A percentile compares a stretch with the other conserved stretches of the same genome.
Evolutionary conservation across 805 yeast genomes (phyloP).

Genomic region (Candida manassasensis): DNA sequence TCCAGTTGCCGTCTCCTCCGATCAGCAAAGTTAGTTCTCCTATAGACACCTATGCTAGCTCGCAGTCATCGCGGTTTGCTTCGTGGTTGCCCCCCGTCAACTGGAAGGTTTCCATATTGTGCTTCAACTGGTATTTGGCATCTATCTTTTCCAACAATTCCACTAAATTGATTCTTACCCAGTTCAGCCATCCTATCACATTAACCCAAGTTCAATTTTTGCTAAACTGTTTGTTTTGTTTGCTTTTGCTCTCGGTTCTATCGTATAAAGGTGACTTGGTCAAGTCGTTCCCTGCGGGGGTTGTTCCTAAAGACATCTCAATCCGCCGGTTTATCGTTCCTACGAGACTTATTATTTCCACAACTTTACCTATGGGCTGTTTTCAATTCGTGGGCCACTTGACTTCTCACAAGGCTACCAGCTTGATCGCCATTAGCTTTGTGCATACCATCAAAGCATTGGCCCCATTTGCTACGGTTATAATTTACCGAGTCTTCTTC

Average conservation of each 20-base stretch:
- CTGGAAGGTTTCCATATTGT: slow-evolving; percentile 34
- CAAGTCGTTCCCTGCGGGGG: slow-evolving; percentile 40
- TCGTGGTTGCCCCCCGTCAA: slow-evolving; percentile 23
- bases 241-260: slow-evolving; percentile 23
- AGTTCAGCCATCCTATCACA: slow-evolving; percentile 78
- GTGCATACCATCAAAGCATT: slow-evolving; percentile 93
- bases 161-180: slow-evolving; percentile 68
- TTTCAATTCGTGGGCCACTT: slow-evolving; percentile 93
- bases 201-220: slow-evolving; percentile 84
- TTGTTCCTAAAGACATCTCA: slow-evolving; percentile 37
- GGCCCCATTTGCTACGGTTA: slow-evolving; percentile 84
- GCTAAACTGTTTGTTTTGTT: slow-evolving; percentile 61
- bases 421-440: slow-evolving; percentile 86
- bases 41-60: not conserved
- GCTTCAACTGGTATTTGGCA: slow-evolving; percentile 73
- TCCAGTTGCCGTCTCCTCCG: slow-evolving; percentile 9
- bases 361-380: slow-evolving; percentile 90
- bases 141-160: slow-evolving; percentile 80
- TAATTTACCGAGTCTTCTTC: slow-evolving; percentile 64
- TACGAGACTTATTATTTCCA: slow-evolving; percentile 44
- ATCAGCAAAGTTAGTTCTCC: slow-evolving; percentile 4
- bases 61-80: not conserved
- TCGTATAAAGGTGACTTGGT: slow-evolving; percentile 17
- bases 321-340: slow-evolving; percentile 49
- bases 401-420: slow-evolving; percentile 87